Evolutionary conservation across 495 filamentous ascomycete genomes (phyloP), one percentile per base, ranked within the genome.

Genomic region (Talaromyces adpressus): DNA sequence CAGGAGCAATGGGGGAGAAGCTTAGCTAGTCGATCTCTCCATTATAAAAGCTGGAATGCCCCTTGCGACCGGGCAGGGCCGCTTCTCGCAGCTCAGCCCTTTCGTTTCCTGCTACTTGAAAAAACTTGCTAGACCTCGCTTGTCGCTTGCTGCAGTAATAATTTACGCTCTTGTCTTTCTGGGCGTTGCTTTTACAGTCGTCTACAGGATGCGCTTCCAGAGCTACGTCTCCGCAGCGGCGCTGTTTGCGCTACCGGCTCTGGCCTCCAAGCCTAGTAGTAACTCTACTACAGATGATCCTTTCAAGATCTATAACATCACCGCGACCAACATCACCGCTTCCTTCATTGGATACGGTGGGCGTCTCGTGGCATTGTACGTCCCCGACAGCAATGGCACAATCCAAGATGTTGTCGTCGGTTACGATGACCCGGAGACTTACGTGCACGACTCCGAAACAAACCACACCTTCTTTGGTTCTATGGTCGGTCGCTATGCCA

Each of bases 401-500:
- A 64, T 68, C 12, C 83, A 85, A 64, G 91, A 94, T 73, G 79
- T 94, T 29, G 82, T 92, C 16, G 83, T 87, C 23, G 91, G 91
- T 47, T 94, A 88, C 65, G 91, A 94, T 70, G 89, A 93, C 68
- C 87, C 89, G 23, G 85, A 72, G 41, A 80, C 88, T 61, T 96
- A 94, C 70, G 69, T 79, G 7, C 74, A 84, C 36, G 89, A 93
- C 67, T 71, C 70, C 27, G 84, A 92, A 66, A 74, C 72, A 41
- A 80, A 84, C 59, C 89, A 90, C 75, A 89, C 89, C 57, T 90
- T 88, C 78, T 88, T 90, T 63, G 90, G 90, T 49, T 80, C 86
- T 6, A 83, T 91, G n/a, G 88, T 86, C 5, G 91, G 91, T 39
- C 87, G 90, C 18, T 93, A 93, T 69, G 90, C 90, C 49, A 93